These are phyloP conservation scores for Hypoxylon crocopeplum DNA, from an alignment of 495 filamentous ascomycete species.

Conservation along the genomic window DNA sequence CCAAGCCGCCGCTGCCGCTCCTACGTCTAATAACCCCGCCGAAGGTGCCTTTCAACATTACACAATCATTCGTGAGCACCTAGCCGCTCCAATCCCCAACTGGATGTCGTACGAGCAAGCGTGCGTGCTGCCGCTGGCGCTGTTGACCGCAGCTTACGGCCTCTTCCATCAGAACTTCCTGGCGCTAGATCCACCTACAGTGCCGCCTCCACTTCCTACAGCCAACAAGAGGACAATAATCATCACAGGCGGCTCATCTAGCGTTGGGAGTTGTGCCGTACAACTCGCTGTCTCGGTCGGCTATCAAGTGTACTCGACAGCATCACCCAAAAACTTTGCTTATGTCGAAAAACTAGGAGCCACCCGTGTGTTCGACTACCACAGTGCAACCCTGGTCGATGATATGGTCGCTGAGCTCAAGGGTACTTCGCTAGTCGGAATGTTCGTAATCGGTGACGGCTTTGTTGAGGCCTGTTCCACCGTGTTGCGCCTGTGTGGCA, in stretches of 20 bases:
- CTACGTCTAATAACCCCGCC: conserved; percentile 8
- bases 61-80: conserved; percentile 47
- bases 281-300: conserved; percentile 65
- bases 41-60: conserved; percentile 46
- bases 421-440: no score
- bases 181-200: conserved; percentile 21
- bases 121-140: conserved; percentile 53
- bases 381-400: conserved; percentile 35
- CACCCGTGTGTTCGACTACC: conserved; percentile 61
- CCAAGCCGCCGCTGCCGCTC: conserved; percentile 28
- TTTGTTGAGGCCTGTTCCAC: no score
- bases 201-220: conserved; percentile 1
- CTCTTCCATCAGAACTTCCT: conserved; percentile 51
- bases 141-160: conserved; percentile 53
- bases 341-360: conserved; percentile 61
- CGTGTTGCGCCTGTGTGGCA: no score
- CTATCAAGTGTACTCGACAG: conserved; percentile 61
- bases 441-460: no score
- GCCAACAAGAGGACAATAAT: conserved; percentile 54
- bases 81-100: conserved; percentile 47
- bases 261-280: conserved; percentile 64
- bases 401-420: conserved; percentile 37
- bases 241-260: conserved; percentile 44
- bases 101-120: conserved; percentile 47
- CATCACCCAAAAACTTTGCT: conserved; percentile 58